Evolutionary conservation across 352 stramenopile species (phyloP).

Genomic region (Globisporangium apiculatum): DNA sequence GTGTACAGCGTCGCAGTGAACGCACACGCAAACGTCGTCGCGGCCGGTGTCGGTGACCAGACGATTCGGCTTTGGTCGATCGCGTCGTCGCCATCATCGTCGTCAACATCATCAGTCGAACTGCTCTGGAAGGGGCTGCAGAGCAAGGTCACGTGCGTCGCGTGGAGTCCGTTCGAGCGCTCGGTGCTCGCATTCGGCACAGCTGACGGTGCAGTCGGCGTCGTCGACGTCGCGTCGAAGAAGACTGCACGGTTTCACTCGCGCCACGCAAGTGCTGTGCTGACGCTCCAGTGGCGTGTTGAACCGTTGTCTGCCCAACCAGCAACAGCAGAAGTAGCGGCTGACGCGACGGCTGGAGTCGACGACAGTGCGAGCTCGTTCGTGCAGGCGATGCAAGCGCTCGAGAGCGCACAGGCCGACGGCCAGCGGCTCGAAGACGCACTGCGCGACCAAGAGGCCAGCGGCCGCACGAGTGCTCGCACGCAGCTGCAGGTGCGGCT

Average conservation of each 20-base stretch:
- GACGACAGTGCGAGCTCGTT: conserved; percentile 15
- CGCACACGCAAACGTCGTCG: conserved; percentile 18
- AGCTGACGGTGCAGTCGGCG: conserved; percentile 56
- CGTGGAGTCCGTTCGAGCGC: conserved; percentile 51
- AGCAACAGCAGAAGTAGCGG: background rate
- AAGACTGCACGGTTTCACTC: conserved; percentile 46
- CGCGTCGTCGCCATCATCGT: conserved; percentile 4
- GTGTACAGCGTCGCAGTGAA: conserved; percentile 50
- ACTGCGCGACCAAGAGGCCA: conserved; percentile 21
- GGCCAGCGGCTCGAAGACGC: conserved; percentile 46
- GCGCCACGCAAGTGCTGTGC: conserved; percentile 29
- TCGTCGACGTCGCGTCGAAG: conserved; percentile 50
- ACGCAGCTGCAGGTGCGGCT: conserved; percentile 12
- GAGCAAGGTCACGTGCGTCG: conserved; percentile 64
- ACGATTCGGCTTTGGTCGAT: conserved; percentile 66
- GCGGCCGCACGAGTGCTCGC: too few species aligned
- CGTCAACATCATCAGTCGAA: conserved; percentile 25
- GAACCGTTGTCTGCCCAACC: background rate
- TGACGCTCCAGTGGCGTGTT: conserved; percentile 39
- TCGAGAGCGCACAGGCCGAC: conserved; percentile 40
- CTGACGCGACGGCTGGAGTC: background rate
- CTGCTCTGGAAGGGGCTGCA: conserved; percentile 75
- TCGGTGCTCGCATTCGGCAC: conserved; percentile 56
- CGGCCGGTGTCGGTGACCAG: conserved; percentile 60
- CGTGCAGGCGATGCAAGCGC: conserved; percentile 35